Percentiles rank a stretch among this genome's conserved stretches.
phyloP scores from a whole-genome alignment of 1,139 yeast genomes.

The Candida labiduridarum region DNA sequence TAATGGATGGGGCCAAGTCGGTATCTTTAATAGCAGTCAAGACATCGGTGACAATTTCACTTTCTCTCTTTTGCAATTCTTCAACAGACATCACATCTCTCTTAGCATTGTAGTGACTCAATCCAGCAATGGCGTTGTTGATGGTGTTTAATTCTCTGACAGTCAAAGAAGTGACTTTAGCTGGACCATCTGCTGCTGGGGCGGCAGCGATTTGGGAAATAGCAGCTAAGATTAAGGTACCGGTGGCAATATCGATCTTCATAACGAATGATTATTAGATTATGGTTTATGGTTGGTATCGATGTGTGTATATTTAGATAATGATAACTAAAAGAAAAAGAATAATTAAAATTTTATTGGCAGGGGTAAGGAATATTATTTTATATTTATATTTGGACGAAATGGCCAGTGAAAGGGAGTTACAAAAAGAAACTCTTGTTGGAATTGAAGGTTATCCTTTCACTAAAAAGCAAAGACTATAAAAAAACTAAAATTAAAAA shows the following conservation, averaged over 20 bases:
- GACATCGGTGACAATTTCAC: slow-evolving; percentile 45
- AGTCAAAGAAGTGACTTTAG: slow-evolving; percentile 22
- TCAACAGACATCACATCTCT: slow-evolving; percentile 28
- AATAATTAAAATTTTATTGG: background rate
- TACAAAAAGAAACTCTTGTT: background rate
- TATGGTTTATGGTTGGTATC: background rate
- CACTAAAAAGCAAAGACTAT: background rate
- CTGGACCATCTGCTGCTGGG: slow-evolving; percentile 27
- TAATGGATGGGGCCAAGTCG: slow-evolving; percentile 41
- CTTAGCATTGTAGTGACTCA: slow-evolving; percentile 31
- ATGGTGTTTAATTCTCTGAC: slow-evolving; percentile 34
- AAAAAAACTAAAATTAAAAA: background rate
- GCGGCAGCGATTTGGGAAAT: slow-evolving; percentile 37
- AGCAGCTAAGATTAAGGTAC: slow-evolving; percentile 37
- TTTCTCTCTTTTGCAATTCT: slow-evolving; percentile 41
- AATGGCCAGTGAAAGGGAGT: background rate
- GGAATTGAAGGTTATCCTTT: background rate
- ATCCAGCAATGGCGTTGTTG: slow-evolving; percentile 30
- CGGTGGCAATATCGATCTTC: slow-evolving; percentile 34
- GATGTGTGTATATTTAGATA: background rate
- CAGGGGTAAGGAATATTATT: slow-evolving; percentile 1
- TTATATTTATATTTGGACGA: slow-evolving; percentile 3
- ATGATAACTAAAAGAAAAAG: background rate
- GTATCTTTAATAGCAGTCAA: slow-evolving; percentile 42
- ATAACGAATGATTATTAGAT: slow-evolving; percentile 17